Evolutionary conservation across 2,329 filamentous ascomycete genomes (phyloP).

Genomic region (Exophiala sp.): DNA sequence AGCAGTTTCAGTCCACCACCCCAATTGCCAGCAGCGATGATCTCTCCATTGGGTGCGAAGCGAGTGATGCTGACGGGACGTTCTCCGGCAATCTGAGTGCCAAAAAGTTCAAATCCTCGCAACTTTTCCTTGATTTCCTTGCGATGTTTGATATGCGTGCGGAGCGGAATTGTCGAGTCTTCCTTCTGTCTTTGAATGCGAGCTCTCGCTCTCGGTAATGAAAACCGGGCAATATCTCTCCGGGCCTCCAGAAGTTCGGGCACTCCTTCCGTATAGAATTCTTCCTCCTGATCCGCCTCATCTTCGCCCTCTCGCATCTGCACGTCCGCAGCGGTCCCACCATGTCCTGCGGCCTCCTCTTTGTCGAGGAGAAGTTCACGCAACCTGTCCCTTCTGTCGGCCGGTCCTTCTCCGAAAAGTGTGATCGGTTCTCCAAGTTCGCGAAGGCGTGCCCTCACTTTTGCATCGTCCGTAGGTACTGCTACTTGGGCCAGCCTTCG

Average conservation of each 20-base stretch:
- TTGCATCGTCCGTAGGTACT: conserved; percentile 87
- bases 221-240: conserved; percentile 73
- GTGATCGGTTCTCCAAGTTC: conserved; percentile 91
- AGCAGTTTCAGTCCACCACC: conserved; percentile 82
- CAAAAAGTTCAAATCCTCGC: conserved; percentile 80
- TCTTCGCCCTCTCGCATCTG: conserved; percentile 52
- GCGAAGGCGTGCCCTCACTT: conserved; percentile 72
- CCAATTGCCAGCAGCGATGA: conserved; percentile 88
- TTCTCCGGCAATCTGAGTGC: conserved; percentile 86
- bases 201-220: conserved; percentile 71
- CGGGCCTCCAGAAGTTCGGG: conserved; percentile 68
- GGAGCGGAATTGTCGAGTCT: conserved; percentile 75
- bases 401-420: conserved; percentile 82
- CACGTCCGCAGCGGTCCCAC: conserved; percentile 50
- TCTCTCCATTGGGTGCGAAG: conserved; percentile 77
- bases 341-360: conserved; percentile 56
- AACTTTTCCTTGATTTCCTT: conserved; percentile 81
- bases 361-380: conserved; percentile 72
- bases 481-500: conserved; percentile 79
- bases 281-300: conserved; percentile 72
- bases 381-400: conserved; percentile 78
- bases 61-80: conserved; percentile 86
- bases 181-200: conserved; percentile 70
- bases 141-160: conserved; percentile 86
- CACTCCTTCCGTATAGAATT: conserved; percentile 87